phyloP scores from a whole-genome alignment of 2,329 filamentous ascomycete genomes.

The Fusarium citri region DNA sequence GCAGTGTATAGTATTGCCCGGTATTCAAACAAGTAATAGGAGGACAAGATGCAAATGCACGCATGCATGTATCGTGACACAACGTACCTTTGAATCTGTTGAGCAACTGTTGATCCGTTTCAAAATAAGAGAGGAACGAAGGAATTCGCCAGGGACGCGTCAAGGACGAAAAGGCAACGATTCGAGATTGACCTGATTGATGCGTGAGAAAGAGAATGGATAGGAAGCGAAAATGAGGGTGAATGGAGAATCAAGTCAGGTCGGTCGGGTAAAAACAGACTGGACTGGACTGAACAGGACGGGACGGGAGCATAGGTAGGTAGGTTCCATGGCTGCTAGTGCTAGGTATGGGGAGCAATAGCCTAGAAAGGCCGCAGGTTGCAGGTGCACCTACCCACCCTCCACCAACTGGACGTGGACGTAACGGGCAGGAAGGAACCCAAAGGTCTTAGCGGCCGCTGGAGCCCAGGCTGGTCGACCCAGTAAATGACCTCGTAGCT shows the following conservation, averaged over 20 bases:
- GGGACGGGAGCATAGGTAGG: background rate
- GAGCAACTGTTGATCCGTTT: conserved; percentile 15
- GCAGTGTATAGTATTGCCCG: conserved; percentile 1
- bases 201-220: conserved; percentile 30
- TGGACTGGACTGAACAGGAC: background rate
- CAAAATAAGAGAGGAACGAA: conserved; percentile 11
- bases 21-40: conserved; percentile 13
- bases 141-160: conserved; percentile 22
- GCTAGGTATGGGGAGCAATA: background rate
- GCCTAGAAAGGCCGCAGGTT: conserved; percentile 1
- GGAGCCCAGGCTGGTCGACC: conserved; percentile 1
- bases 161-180: conserved; percentile 24
- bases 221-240: conserved; percentile 24
- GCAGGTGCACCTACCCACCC: background rate
- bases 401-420: background rate
- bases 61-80: conserved; percentile 28
- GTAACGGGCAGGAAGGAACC: conserved; percentile 18
- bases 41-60: conserved; percentile 11
- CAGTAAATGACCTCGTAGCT: conserved; percentile 3
- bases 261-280: conserved; percentile 14
- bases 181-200: conserved; percentile 27
- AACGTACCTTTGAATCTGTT: conserved; percentile 36
- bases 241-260: conserved; percentile 7
- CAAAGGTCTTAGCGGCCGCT: conserved; percentile 33
- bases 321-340: no score